These are phyloP conservation scores for Berberis thunbergii DNA, from an alignment of 164 flowering plant species.

Conservation along the genomic window DNA sequence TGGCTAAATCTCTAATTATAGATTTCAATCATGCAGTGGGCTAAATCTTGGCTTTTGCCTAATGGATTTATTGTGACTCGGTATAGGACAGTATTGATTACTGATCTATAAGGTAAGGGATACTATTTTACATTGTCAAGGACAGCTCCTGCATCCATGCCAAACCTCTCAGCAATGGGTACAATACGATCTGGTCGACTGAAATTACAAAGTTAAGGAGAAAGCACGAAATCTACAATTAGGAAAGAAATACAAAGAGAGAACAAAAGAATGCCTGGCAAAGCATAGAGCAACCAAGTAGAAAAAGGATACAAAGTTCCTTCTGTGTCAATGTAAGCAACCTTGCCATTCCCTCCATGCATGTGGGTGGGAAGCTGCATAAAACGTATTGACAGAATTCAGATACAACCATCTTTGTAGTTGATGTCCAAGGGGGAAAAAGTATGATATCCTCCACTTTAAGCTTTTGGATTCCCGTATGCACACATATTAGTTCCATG, in stretches of 20 bases:
- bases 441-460: too few species aligned
- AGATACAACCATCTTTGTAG: too few species aligned
- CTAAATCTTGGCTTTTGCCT: too few species aligned
- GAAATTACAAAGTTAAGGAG: slow-evolving; percentile 21
- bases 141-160: slow-evolving; percentile 96
- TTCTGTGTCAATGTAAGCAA: slow-evolving; percentile 97
- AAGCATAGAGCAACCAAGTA: not conserved
- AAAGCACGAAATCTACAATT: not conserved
- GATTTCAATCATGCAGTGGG: too few species aligned
- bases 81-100: too few species aligned
- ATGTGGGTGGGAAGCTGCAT: slow-evolving; percentile 84
- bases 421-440: too few species aligned
- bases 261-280: not conserved
- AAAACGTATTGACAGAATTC: too few species aligned
- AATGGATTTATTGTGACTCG: too few species aligned
- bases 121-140: slow-evolving; percentile 74
- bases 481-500: too few species aligned
- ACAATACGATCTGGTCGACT: slow-evolving; percentile 97
- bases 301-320: slow-evolving; percentile 89
- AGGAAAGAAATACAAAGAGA: not conserved
- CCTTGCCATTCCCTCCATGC: slow-evolving; percentile 97
- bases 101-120: not conserved
- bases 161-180: slow-evolving; percentile 95
- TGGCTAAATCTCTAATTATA: too few species aligned
- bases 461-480: too few species aligned